phyloP scores from a whole-genome alignment of 2,329 filamentous ascomycete genomes.

The Cladobotryum protrusum region DNA sequence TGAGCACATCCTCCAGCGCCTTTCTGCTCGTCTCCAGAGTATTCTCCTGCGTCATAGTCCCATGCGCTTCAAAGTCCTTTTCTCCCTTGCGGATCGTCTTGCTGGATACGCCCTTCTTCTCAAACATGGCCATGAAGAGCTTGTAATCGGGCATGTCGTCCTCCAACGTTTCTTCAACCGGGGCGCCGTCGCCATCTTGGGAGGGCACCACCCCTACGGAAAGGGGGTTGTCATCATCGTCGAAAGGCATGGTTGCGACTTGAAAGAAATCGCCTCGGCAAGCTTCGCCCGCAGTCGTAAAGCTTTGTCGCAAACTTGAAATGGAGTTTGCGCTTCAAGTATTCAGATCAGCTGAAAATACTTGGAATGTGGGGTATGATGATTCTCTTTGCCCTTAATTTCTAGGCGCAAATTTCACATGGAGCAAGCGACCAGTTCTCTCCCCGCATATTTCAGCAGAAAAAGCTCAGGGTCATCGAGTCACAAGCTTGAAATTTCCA shows the following conservation, averaged over 20 bases:
- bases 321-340: too few species aligned
- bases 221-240: constrained; percentile 38
- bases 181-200: constrained; percentile 22
- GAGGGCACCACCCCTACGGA: constrained; percentile 13
- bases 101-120: constrained; percentile 44
- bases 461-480: neutral
- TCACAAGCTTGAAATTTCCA: neutral
- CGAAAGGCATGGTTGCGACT: constrained; percentile 30
- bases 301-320: too few species aligned
- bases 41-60: constrained; percentile 72
- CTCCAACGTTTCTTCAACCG: constrained; percentile 55
- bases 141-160: constrained; percentile 87
- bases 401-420: too few species aligned
- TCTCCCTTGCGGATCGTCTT: constrained; percentile 83
- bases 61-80: constrained; percentile 95
- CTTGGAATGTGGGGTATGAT: neutral
- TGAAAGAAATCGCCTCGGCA: too few species aligned
- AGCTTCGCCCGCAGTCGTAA: too few species aligned
- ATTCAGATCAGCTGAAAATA: neutral
- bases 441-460: neutral
- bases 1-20: constrained; percentile 84
- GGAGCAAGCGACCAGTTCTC: too few species aligned
- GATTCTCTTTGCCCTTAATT: neutral
- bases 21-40: constrained; percentile 73
- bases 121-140: constrained; percentile 53